A percentile compares a stretch with the other conserved stretches of the same genome.
These are phyloP conservation scores for Yarrowia phangngaensis DNA, from an alignment of 805 yeast genomes.

Conservation along the genomic window DNA sequence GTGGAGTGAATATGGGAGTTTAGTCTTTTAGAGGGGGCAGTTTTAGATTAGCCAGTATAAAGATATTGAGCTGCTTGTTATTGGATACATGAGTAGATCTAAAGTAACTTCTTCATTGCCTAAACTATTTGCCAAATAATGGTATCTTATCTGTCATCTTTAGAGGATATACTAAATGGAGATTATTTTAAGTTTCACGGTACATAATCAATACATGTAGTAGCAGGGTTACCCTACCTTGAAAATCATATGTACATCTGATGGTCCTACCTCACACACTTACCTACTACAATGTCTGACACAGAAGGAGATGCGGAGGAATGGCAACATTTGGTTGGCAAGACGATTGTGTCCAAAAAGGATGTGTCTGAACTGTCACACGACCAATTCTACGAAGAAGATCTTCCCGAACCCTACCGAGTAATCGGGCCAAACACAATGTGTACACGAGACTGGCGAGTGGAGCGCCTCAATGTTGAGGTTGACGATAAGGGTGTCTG, in stretches of 20 bases:
- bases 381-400: constrained; percentile 13
- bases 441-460: constrained; percentile 1
- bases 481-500: constrained; percentile 8
- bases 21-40: no score
- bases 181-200: no score
- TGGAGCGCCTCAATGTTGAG: constrained; percentile 4
- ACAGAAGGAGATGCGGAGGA: not conserved
- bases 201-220: no score
- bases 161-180: no score
- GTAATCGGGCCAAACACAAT: constrained; percentile 8
- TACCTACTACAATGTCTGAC: not conserved
- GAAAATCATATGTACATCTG: not conserved
- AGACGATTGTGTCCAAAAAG: constrained; percentile 9
- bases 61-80: not conserved
- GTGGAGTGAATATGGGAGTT: no score
- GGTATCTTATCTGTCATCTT: no score
- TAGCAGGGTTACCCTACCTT: not conserved
- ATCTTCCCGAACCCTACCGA: constrained; percentile 9
- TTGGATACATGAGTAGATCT: not conserved
- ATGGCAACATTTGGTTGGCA: constrained; percentile 11
- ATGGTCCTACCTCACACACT: no score
- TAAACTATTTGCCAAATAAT: no score
- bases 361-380: not conserved
- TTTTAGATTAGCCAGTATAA: not conserved
- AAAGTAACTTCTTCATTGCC: no score